Percentiles rank a stretch among this genome's conserved stretches.
Conservation (phyloP, 805 yeast species). For the Wickerhamiella shivajii region DNA sequence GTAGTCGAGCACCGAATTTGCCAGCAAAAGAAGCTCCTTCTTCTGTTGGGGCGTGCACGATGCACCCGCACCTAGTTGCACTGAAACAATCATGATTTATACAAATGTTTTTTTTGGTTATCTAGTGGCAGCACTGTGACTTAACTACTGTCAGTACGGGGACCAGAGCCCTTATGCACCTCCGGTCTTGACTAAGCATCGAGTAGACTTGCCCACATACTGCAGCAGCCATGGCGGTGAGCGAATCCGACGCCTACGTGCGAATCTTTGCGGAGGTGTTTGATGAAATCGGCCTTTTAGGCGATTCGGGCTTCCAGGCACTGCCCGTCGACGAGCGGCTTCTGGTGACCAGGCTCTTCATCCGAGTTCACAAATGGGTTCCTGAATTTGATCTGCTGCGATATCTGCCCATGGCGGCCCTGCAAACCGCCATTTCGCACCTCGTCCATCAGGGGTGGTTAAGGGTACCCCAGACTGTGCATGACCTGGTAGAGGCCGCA, state of each 20-base stretch:
- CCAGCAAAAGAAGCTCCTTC: too few relatives aligned
- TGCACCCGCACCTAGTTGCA: too few relatives aligned
- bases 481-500: slow-evolving; percentile 14
- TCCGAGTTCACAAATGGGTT: slow-evolving; percentile 15
- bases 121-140: too few relatives aligned
- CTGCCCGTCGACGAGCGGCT: slow-evolving; percentile 12
- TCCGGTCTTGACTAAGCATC: too few relatives aligned
- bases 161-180: too few relatives aligned
- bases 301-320: slow-evolving; percentile 4
- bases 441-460: slow-evolving; percentile 13
- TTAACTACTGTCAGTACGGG: too few relatives aligned
- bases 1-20: too few relatives aligned
- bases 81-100: too few relatives aligned
- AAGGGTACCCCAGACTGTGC: slow-evolving; percentile 7
- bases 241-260: slow-evolving; percentile 16
- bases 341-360: slow-evolving; percentile 15
- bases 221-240: slow-evolving; percentile 17
- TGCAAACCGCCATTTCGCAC: slow-evolving; percentile 9
- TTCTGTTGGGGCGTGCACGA: too few relatives aligned
- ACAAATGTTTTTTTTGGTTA: too few relatives aligned
- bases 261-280: slow-evolving; percentile 16
- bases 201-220: too few relatives aligned
- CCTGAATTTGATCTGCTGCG: slow-evolving; percentile 14
- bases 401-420: slow-evolving; percentile 15
- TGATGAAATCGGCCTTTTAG: slow-evolving; percentile 13